Evolutionary conservation across 805 yeast species (phyloP).

Genomic region (Schizosaccharomyces cryophilus): DNA sequence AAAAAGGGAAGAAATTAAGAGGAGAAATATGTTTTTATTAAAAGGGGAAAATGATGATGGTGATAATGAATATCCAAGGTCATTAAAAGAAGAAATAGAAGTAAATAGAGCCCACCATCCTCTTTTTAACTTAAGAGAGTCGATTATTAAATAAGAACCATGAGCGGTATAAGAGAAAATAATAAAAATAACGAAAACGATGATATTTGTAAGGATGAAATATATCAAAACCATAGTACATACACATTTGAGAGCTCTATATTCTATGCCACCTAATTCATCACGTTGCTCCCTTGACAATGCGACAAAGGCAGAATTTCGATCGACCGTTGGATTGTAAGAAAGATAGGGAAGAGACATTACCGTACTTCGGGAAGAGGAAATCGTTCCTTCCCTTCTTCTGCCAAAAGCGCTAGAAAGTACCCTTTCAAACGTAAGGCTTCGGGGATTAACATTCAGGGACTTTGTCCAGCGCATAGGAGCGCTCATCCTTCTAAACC

Average conservation of each 20-base stretch:
- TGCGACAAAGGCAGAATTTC: constrained; percentile 77
- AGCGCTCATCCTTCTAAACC: neutral
- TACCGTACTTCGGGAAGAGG: constrained; percentile 12
- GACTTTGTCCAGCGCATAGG: constrained; percentile 2
- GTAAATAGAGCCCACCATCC: constrained; percentile 90
- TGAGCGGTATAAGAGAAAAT: constrained; percentile 28
- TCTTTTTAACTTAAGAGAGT: constrained; percentile 38
- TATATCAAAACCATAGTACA: constrained; percentile 39
- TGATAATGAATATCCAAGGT: constrained; percentile 61
- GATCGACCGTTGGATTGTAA: constrained; percentile 74
- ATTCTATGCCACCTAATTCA: constrained; percentile 93
- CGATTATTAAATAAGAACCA: constrained; percentile 22
- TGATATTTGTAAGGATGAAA: constrained; percentile 52
- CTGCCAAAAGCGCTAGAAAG: constrained; percentile 6
- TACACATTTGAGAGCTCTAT: constrained; percentile 61
- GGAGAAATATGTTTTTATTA: constrained; percentile 34
- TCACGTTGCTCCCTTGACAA: constrained; percentile 64
- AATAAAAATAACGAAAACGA: constrained; percentile 16
- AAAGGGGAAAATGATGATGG: constrained; percentile 52
- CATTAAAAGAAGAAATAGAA: constrained; percentile 51
- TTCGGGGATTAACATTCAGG: neutral
- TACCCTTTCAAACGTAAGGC: constrained; percentile 5
- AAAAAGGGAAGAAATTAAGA: constrained; percentile 40
- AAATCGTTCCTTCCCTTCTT: constrained; percentile 5
- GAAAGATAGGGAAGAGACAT: constrained; percentile 45